A percentile compares a stretch with the other conserved stretches of the same genome.
Conservation (phyloP, 2,329 filamentous ascomycete genomes). For the Epichloe coenophiala region DNA sequence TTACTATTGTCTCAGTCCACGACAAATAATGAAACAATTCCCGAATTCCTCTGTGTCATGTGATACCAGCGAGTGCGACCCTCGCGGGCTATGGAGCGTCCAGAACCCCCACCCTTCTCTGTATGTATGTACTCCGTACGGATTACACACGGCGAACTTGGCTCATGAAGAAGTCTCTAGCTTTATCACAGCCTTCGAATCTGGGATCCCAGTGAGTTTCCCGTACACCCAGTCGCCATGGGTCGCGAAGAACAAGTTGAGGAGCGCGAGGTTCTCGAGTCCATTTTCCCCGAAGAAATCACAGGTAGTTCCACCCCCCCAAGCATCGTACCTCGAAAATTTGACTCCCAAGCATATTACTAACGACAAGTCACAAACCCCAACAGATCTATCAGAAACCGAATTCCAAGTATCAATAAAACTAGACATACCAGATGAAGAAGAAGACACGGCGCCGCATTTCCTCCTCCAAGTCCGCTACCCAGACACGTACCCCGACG, state of each 20-base stretch:
- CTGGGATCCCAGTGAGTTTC: background rate
- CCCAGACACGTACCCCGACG: constrained; percentile 82
- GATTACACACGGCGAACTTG: no score
- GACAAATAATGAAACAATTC: no score
- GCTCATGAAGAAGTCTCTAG: background rate
- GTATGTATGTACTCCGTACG: no score
- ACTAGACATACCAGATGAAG: constrained; percentile 61
- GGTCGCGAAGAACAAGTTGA: constrained; percentile 81
- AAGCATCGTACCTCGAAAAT: no score
- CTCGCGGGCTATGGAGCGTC: constrained; percentile 13
- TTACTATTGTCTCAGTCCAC: no score
- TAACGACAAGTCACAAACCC: background rate
- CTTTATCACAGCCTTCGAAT: background rate
- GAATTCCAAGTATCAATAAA: constrained; percentile 76
- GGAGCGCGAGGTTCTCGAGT: constrained; percentile 94
- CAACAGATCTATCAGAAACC: constrained; percentile 71
- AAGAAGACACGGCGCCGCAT: constrained; percentile 49
- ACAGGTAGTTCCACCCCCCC: constrained; percentile 43
- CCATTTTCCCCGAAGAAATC: constrained; percentile 96
- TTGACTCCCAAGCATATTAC: no score
- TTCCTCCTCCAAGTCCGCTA: constrained; percentile 79
- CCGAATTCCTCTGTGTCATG: no score
- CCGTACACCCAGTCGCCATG: constrained; percentile 26
- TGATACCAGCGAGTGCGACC: background rate
- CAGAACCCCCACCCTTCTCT: constrained; percentile 10